Evolutionary conservation across 441 rosid genomes (phyloP), one percentile per base, ranked within the genome.

Genomic region (Brassica balearica): DNA sequence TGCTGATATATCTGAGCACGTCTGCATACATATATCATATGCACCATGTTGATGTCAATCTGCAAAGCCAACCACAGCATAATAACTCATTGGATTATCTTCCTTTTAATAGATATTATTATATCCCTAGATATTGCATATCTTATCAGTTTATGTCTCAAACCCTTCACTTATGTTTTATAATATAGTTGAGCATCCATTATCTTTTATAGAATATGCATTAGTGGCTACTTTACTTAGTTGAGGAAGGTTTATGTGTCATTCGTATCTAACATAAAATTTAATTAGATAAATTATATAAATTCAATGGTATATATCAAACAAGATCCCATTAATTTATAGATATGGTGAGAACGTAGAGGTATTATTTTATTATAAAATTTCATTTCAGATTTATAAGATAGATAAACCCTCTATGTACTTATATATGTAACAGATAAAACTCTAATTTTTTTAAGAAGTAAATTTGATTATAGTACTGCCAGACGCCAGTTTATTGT

Each of bases 141-240:
- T 20, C 66, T 65, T 11, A 22, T 65, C 56, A 71, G 14, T 67
- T 61, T 68, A 60, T 68, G 70, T 73, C 22, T 60, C 65, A 68
- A 68, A 48, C 1, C 46, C 73, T 73, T 73, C 70, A 68, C 56
- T 68, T 11, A 43, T 29, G 12, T 67, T 65, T 56, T 19, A 60
- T 59, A 68, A 23, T 68, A 43, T 69, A 68, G 82, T 68, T 79
- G 82, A 53, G 53, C 78, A 11, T 51, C 82, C 82, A 79, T 79
- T 74, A 79, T 79, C 25, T 55, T 55, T 6, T 68, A 64, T 61
- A 63, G 66, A 74, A 69, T 69, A 74, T 74, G 72, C 75, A 74
- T 69, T 51, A 68, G 77, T 72, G 77, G 78, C 75, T 69, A 63
- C 78, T 79, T 79, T 73, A 74, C 75, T 69, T 69, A 78, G 72